A percentile compares a stretch with the other conserved stretches of the same genome.
Evolutionary conservation across 805 yeast genomes (phyloP).

Genomic region (Yarrowia bubula): DNA sequence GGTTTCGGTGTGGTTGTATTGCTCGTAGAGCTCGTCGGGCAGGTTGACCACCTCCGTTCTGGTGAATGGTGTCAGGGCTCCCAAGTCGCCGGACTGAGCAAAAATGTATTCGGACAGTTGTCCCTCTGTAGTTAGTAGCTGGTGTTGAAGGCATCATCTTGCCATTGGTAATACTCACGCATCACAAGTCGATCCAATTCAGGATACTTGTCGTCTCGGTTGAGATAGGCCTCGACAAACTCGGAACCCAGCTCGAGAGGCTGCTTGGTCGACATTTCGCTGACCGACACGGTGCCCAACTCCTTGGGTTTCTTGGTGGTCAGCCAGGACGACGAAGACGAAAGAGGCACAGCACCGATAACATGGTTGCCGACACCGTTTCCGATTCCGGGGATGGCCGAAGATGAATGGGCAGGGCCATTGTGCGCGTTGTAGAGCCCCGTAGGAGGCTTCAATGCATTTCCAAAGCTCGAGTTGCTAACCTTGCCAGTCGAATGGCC

Average conservation of each 20-base stretch:
- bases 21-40: constrained; percentile 78
- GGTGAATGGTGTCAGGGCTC: constrained; percentile 61
- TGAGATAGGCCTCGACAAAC: constrained; percentile 36
- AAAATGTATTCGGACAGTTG: constrained; percentile 36
- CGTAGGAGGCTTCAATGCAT: constrained; percentile 13
- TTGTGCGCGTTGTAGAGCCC: constrained; percentile 4
- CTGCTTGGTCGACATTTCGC: constrained; percentile 24
- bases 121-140: constrained; percentile 30
- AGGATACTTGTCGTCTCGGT: constrained; percentile 38
- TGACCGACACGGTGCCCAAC: constrained; percentile 21
- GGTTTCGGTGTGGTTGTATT: constrained; percentile 61
- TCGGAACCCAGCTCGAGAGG: constrained; percentile 35
- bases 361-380: constrained; percentile 17
- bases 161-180: constrained; percentile 28
- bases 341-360: constrained; percentile 13
- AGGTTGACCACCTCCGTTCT: constrained; percentile 64
- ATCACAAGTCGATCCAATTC: constrained; percentile 39
- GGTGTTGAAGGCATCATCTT: neutral
- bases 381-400: constrained; percentile 1
- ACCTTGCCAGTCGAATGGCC: constrained; percentile 11
- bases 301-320: constrained; percentile 25
- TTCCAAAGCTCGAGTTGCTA: constrained; percentile 23
- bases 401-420: neutral
- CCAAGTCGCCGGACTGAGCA: constrained; percentile 31
- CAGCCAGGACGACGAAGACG: constrained; percentile 13